Evolutionary conservation across 176 grass and related monocot species (phyloP).

Genomic region (Bonia amplexicaulis): DNA sequence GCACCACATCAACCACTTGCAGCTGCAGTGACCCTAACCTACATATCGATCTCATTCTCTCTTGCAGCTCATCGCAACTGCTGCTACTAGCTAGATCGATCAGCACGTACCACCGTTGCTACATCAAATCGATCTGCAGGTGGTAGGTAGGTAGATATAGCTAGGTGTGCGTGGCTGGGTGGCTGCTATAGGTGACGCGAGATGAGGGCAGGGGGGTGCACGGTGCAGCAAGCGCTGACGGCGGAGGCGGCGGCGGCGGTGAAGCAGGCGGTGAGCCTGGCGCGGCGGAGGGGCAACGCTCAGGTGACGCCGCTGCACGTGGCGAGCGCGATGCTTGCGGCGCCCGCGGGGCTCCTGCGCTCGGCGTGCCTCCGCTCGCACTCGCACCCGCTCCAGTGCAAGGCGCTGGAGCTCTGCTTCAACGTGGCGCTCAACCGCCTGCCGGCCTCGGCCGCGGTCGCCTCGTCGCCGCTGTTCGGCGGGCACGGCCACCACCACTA

Average conservation of each 20-base stretch:
- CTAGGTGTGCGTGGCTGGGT: not conserved
- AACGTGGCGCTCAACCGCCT: conserved; percentile 92
- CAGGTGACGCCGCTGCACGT: conserved; percentile 97
- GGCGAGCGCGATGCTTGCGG: conserved; percentile 81
- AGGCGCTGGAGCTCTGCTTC: conserved; percentile 96
- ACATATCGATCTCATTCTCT: not conserved
- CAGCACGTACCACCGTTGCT: not conserved
- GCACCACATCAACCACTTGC: conserved; percentile 37
- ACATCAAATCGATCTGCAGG: not conserved
- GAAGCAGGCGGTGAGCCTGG: conserved; percentile 79
- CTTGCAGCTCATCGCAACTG: conserved; percentile 12
- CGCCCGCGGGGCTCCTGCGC: conserved; percentile 59
- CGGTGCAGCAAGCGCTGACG: conserved; percentile 76
- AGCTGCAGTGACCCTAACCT: conserved; percentile 10
- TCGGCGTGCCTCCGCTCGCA: conserved; percentile 75
- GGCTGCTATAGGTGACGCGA: not conserved
- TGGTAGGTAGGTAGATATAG: not conserved
- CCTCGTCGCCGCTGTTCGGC: conserved; percentile 44
- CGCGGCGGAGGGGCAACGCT: conserved; percentile 69
- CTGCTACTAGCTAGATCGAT: not conserved
- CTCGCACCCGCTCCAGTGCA: conserved; percentile 90
- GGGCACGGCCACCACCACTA: conserved; percentile 47
- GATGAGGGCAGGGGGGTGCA: conserved; percentile 89
- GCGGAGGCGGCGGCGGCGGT: conserved; percentile 62
- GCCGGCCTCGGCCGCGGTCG: conserved; percentile 48